Conservation (phyloP, 2,329 filamentous ascomycete genomes). For the Trichoderma polysporum region DNA sequence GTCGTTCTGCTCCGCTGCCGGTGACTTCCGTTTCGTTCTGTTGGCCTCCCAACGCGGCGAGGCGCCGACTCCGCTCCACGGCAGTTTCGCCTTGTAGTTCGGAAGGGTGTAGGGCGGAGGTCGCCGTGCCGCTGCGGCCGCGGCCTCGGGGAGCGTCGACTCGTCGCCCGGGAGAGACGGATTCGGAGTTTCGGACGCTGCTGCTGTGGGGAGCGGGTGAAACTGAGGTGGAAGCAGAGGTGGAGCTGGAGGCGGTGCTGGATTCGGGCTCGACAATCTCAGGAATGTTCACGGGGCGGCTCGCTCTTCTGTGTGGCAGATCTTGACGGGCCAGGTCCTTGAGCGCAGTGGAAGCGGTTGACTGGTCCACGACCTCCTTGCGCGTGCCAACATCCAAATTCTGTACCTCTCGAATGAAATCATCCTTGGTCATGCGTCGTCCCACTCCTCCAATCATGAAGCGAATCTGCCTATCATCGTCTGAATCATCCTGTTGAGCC, state of each 20-base stretch:
- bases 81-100: conserved; percentile 58
- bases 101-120: conserved; percentile 21
- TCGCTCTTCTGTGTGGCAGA: conserved; percentile 22
- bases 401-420: conserved; percentile 74
- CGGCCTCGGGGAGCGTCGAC: conserved; percentile 20
- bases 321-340: conserved; percentile 51
- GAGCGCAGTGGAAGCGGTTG: conserved; percentile 47
- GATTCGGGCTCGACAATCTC: conserved; percentile 26
- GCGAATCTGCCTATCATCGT: conserved; percentile 69
- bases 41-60: conserved; percentile 51
- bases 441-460: conserved; percentile 76
- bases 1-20: background rate
- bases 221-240: conserved; percentile 10
- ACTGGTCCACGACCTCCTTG: conserved; percentile 53
- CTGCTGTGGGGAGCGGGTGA: background rate
- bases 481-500: conserved; percentile 46
- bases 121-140: background rate
- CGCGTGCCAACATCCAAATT: conserved; percentile 67
- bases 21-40: conserved; percentile 39
- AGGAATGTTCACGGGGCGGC: conserved; percentile 21
- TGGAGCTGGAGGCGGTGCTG: conserved; percentile 25
- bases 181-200: conserved; percentile 21
- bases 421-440: conserved; percentile 73
- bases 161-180: conserved; percentile 24
- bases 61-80: conserved; percentile 65